Base-by-base conservation (phyloP, 108 stramenopile species). In the Fistulifera solaris region DNA sequence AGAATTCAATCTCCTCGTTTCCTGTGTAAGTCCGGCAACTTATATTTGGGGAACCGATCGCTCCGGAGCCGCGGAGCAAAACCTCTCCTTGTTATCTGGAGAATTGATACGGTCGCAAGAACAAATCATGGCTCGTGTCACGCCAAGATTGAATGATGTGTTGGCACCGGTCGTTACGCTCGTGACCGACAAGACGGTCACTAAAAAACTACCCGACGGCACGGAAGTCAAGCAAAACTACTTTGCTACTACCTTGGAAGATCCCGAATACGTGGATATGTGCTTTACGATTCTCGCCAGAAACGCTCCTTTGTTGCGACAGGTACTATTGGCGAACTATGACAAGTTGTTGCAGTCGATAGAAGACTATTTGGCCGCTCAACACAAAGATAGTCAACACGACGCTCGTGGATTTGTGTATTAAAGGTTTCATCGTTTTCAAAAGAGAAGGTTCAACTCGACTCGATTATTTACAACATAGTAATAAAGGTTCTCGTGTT, bases 31-130 rank as follows among this genome's bases (percentile, higher is more conserved):
- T 22, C 67, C 83, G 0, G 81, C 87, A 1, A 83, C 81, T 0
- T 89, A 89, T 58, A 72, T 70, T 56, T 89, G 87, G 87, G 83
- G 83, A 40, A 77, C 83, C n/a, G 87, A 89, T 50, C 78, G 82
- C 8, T 67, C 65, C n/a, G 87, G 87, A 11, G 87, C 87, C 0
- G 71, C 81, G 0, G 83, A 89, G 40, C 87, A 89, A 67, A 81
- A 89, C 64, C 56, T 85, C 38, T 52, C 50, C 0, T 48, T 85
- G 10, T 59, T 89, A 66, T 64, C 52, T 25, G 59, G 65, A 12
- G 87, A 89, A 68, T 56, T 89, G 44, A 61, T 59, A 10, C 52
- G 78, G 18, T 72, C 81, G 43, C 87, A 89, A 61, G 83, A 89
- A 48, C 78, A 85, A 15, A 78, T 89, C 48, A 45, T 67, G 13